Evolutionary conservation across 208 protist species (phyloP).

Genomic region (Histomonas meleagridis): DNA sequence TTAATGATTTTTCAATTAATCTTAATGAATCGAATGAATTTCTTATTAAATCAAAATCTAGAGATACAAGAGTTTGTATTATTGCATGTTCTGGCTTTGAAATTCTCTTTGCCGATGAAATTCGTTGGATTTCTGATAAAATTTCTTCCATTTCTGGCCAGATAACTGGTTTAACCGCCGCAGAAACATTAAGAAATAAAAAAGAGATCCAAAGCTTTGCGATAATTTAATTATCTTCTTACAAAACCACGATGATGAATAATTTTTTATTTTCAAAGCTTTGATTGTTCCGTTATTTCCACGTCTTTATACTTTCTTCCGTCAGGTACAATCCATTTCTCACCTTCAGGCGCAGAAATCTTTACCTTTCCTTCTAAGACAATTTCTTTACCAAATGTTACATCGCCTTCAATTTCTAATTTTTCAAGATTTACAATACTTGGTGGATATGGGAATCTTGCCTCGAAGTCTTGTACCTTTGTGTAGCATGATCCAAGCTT

Average conservation of each 20-base stretch:
- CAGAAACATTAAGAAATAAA: too few relatives aligned
- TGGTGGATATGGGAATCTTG: not conserved
- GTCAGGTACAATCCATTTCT: not conserved
- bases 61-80: not conserved
- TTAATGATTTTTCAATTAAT: not conserved
- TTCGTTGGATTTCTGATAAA: not conserved
- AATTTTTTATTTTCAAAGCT: constrained; percentile 10
- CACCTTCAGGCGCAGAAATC: not conserved
- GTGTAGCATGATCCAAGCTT: not conserved
- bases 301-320: not conserved
- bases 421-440: not conserved
- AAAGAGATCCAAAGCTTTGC: too few relatives aligned
- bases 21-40: not conserved
- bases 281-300: not conserved
- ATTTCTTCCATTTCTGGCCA: not conserved
- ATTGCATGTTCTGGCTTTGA: not conserved
- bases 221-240: too few relatives aligned
- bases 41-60: not conserved
- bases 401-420: not conserved
- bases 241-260: too few relatives aligned
- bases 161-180: too few relatives aligned
- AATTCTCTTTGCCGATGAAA: not conserved
- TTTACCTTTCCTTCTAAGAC: not conserved
- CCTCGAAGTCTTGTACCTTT: not conserved
- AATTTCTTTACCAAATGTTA: not conserved